phyloP scores from a whole-genome alignment of 345 rosid species.

The Eucalyptus tenuipes region DNA sequence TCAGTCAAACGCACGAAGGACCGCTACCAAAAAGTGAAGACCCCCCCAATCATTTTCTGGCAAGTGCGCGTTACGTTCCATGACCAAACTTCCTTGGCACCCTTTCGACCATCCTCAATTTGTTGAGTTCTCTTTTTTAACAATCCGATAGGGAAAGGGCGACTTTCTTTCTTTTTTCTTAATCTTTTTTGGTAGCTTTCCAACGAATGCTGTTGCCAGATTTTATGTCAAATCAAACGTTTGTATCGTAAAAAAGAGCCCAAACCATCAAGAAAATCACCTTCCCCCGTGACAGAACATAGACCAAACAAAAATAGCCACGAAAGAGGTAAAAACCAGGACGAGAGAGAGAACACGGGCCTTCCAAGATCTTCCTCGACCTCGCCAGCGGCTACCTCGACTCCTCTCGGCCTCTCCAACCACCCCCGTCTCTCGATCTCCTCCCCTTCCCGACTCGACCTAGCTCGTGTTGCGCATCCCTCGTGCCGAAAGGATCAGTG shows the following conservation, averaged over 20 bases:
- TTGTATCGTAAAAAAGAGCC: neutral
- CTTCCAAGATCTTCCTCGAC: neutral
- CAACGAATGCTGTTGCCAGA: neutral
- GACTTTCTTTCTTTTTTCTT: neutral
- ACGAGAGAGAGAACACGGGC: neutral
- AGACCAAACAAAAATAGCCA: neutral
- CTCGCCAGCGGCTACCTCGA: neutral
- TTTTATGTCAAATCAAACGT: neutral
- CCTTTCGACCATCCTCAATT: neutral
- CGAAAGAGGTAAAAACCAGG: neutral
- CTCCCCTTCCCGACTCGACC: neutral
- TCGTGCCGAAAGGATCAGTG: neutral
- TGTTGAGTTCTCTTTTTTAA: neutral
- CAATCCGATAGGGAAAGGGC: neutral
- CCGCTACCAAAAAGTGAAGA: neutral
- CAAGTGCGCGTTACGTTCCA: neutral
- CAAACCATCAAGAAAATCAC: neutral
- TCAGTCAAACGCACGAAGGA: neutral
- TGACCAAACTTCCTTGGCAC: neutral
- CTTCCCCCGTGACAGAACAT: neutral
- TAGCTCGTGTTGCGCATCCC: rapidly evolving
- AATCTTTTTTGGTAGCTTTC: neutral
- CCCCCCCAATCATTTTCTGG: neutral
- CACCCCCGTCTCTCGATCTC: neutral
- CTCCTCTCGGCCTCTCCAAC: neutral